These are phyloP conservation scores for Talaromyces sp. DNA, from an alignment of 2,329 filamentous ascomycete species.

Conservation along the genomic window DNA sequence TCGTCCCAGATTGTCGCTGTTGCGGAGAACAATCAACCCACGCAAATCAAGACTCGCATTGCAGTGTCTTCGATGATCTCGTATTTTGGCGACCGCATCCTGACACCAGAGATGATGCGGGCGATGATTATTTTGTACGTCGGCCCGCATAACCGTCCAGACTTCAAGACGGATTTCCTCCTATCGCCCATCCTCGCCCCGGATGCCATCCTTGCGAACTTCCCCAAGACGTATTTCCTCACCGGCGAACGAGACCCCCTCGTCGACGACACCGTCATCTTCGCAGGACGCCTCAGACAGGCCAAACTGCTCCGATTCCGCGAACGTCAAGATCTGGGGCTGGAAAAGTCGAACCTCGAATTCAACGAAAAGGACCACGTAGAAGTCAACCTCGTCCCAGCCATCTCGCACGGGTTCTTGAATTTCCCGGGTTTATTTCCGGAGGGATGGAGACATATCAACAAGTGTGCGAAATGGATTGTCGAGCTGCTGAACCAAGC, in stretches of 20 bases:
- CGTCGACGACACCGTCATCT: conserved; percentile 95
- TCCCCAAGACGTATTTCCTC: conserved; percentile 90
- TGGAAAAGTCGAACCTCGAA: conserved; percentile 47
- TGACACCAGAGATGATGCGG: conserved; percentile 97
- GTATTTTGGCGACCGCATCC: conserved; percentile 91
- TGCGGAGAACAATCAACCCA: conserved; percentile 33
- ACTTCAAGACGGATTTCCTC: conserved; percentile 86
- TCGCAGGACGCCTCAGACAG: conserved; percentile 79
- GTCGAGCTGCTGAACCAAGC: conserved; percentile 59
- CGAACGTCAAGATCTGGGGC: conserved; percentile 52
- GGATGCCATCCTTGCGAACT: conserved; percentile 73
- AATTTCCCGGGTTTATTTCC: conserved; percentile 87
- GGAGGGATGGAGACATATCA: conserved; percentile 83
- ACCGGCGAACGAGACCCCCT: conserved; percentile 93
- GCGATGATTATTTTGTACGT: conserved; percentile 99
- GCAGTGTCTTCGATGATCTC: conserved; percentile 97
- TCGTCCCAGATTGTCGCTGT: conserved; percentile 31
- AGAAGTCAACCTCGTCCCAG: conserved; percentile 79
- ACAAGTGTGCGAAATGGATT: conserved; percentile 75
- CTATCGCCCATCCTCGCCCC: conserved; percentile 87
- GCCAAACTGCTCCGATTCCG: conserved; percentile 60
- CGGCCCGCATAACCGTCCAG: conserved; percentile 84
- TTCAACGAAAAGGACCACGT: conserved; percentile 71
- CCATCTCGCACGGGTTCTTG: conserved; percentile 88
- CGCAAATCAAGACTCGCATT: conserved; percentile 69